A percentile compares a stretch with the other conserved stretches of the same genome.
Evolutionary conservation across 1,139 yeast species (phyloP).

Genomic region (Zygosaccharomyces sapae): DNA sequence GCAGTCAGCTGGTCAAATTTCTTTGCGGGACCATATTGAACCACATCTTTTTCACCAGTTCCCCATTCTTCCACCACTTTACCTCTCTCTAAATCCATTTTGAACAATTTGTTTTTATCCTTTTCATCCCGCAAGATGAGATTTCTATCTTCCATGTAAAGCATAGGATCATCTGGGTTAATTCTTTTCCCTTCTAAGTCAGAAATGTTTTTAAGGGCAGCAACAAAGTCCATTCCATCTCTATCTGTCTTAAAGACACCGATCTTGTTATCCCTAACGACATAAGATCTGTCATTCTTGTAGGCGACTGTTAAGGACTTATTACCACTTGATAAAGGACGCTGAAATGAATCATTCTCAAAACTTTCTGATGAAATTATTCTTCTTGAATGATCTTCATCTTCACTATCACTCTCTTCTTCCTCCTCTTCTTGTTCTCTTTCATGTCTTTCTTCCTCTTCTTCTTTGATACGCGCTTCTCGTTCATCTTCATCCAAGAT

Average conservation of each 20-base stretch:
- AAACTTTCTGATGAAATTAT: constrained; percentile 32
- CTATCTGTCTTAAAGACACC: constrained; percentile 71
- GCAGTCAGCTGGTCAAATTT: constrained; percentile 70
- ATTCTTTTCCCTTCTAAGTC: constrained; percentile 48
- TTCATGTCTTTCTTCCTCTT: constrained; percentile 23
- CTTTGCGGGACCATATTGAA: constrained; percentile 59
- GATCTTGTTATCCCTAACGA: constrained; percentile 70
- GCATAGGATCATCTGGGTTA: constrained; percentile 62
- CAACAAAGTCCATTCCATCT: constrained; percentile 48
- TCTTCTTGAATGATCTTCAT: constrained; percentile 19
- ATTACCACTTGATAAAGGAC: constrained; percentile 37
- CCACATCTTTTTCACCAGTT: constrained; percentile 46
- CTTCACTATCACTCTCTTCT: constrained; percentile 29
- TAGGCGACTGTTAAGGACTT: constrained; percentile 67
- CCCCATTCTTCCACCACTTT: constrained; percentile 81
- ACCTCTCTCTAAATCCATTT: constrained; percentile 77
- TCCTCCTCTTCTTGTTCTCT: constrained; percentile 17
- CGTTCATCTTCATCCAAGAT: constrained; percentile 35
- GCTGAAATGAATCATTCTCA: constrained; percentile 27
- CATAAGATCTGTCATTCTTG: constrained; percentile 67
- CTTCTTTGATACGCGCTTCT: constrained; percentile 20
- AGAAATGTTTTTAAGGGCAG: constrained; percentile 62
- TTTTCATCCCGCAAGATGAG: constrained; percentile 59
- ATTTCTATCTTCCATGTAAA: constrained; percentile 67
- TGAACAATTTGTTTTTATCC: constrained; percentile 48